Evolutionary conservation across 768 basidiomycete species (phyloP).

Genomic region (Phylloporus sp.): DNA sequence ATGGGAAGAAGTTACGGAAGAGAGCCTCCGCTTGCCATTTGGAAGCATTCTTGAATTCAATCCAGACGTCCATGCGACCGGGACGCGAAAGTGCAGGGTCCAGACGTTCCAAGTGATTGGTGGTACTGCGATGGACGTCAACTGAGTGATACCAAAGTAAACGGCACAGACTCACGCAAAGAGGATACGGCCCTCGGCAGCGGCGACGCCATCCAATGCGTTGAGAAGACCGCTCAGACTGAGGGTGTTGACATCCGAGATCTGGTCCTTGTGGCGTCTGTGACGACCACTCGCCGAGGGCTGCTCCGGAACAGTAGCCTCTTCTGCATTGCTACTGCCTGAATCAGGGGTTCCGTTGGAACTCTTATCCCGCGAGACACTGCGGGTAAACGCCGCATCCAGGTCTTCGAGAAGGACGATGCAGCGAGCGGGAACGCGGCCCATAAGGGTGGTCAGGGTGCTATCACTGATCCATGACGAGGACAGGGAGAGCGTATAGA

Average conservation of each 20-base stretch:
- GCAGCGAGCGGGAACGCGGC: slow-evolving; percentile 77
- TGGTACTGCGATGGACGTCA: slow-evolving; percentile 48
- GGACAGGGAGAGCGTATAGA: slow-evolving; percentile 85
- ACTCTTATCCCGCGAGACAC: slow-evolving; percentile 58
- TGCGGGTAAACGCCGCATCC: slow-evolving; percentile 82
- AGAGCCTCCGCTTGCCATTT: slow-evolving; percentile 82
- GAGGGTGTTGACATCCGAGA: slow-evolving; percentile 77
- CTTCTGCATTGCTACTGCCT: slow-evolving; percentile 29
- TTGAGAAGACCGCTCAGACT: slow-evolving; percentile 79
- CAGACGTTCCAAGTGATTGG: slow-evolving; percentile 86
- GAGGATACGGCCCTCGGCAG: slow-evolving; percentile 80
- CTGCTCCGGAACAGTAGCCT: slow-evolving; percentile 27
- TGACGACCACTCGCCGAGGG: slow-evolving; percentile 36
- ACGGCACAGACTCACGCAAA: slow-evolving; percentile 64
- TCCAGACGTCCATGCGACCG: slow-evolving; percentile 89
- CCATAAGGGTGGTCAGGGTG: slow-evolving; percentile 81
- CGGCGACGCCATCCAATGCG: slow-evolving; percentile 81
- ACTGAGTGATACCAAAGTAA: neutral
- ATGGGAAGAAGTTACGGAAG: slow-evolving; percentile 90
- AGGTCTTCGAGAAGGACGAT: slow-evolving; percentile 89
- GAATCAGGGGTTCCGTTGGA: slow-evolving; percentile 42
- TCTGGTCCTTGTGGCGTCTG: slow-evolving; percentile 47
- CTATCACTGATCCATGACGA: slow-evolving; percentile 87
- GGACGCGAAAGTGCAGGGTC: slow-evolving; percentile 91
- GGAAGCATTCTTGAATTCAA: slow-evolving; percentile 84